Percentiles rank a stretch among this genome's conserved stretches.
Evolutionary conservation across 345 rosid genomes (phyloP).

Genomic region (Laguncularia racemosa): DNA sequence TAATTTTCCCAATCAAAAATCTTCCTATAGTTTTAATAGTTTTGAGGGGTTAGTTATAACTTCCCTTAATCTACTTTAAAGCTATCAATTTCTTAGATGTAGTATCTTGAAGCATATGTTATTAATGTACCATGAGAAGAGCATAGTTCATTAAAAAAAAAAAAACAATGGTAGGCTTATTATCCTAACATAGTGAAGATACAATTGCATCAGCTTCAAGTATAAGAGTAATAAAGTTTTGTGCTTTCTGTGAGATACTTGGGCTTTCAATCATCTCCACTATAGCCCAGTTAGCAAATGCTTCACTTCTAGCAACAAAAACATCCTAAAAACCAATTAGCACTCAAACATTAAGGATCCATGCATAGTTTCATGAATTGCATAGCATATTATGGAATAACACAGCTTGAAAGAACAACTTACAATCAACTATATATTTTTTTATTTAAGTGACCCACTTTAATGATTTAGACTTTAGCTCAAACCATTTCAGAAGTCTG

Average conservation of each 20-base stretch:
- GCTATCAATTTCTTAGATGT: too few relatives aligned
- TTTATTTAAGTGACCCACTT: not conserved
- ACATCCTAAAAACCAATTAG: not conserved
- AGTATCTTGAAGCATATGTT: too few relatives aligned
- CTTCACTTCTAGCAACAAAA: slow-evolving; percentile 3
- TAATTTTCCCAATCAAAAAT: too few relatives aligned
- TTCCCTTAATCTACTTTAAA: too few relatives aligned
- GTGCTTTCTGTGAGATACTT: not conserved
- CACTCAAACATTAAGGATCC: not conserved
- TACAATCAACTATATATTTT: not conserved
- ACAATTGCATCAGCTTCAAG: too few relatives aligned
- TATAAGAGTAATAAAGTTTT: too few relatives aligned
- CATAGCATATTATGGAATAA: not conserved
- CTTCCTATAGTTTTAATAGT: too few relatives aligned
- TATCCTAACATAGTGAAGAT: too few relatives aligned
- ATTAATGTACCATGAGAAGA: too few relatives aligned
- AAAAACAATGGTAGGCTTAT: too few relatives aligned
- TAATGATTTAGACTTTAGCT: not conserved
- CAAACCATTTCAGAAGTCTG: not conserved
- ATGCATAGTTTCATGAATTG: not conserved
- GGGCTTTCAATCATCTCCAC: slow-evolving; percentile 7
- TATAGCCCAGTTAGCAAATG: slow-evolving; percentile 5
- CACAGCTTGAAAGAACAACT: not conserved
- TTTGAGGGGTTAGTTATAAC: too few relatives aligned
- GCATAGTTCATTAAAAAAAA: too few relatives aligned